Evolutionary conservation across 139 green algal genomes (phyloP), one percentile per base, ranked within the genome.

Genomic region (Volvox africanus): DNA sequence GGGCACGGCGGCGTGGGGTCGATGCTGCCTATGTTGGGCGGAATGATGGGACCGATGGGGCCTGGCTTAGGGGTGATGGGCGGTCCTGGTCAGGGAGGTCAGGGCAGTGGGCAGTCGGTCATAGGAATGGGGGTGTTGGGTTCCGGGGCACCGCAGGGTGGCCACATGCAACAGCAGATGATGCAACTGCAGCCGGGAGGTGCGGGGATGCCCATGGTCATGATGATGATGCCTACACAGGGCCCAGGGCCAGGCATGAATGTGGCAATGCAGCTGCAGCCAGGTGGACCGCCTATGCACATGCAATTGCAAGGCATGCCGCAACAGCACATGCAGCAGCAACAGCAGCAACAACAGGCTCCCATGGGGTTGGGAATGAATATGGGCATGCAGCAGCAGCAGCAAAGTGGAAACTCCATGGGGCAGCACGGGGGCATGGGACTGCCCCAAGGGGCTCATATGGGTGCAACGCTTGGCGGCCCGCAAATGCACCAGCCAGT

Each of bases 311-410:
- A 14, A 20, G 61, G 61, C 12, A 24, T 86, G 78, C 36, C 78
- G 11, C 50, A n/a, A 55, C 50, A 37, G 80, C 5, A 55, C 44
- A 55, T 55, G 44, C 80, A 71, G n/a, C 61, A 76, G 81, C 61
- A 30, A 35, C 81, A 76, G 81, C 81, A 76, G 30, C 81, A 87
- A 17, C 78, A 65, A 30, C 36, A 65, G 18, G 61, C 55, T 21
- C 81, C 18, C n/a, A 76, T 87, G 81, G 32, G 28, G 44, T 55
- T 55, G 44, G 26, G 19, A 18, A 68, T 84, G 78, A 50, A 50
- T 30, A 86, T 86, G 80, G 55, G 80, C 6, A 73, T 86, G 81
- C 82, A 88, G 32, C 82, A 88, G 33, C 81, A 87, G 16, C 81
- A 55, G 81, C 81, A 76, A 77, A 55, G 44, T 32, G n/a, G 30